These are phyloP conservation scores for Ulota crispa DNA, from an alignment of 225 moss, liverwort and hornwort species.

Conservation along the genomic window DNA sequence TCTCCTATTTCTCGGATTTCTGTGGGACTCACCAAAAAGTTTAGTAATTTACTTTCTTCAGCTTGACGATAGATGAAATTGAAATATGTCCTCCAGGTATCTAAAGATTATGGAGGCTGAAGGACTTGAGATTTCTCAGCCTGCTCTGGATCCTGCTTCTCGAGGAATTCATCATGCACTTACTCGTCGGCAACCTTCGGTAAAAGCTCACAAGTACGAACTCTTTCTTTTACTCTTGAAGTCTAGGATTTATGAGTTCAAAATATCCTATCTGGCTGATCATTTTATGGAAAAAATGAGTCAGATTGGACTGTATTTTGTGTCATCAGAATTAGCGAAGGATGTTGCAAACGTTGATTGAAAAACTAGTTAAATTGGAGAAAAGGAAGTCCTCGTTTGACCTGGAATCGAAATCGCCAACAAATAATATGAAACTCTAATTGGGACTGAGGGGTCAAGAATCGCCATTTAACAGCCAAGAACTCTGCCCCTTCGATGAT, in stretches of 20 bases:
- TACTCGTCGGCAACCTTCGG: slow-evolving; percentile 29
- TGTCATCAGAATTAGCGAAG: neutral
- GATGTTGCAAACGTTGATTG: neutral
- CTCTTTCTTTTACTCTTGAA: neutral
- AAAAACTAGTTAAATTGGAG: neutral
- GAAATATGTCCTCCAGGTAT: slow-evolving; percentile 34
- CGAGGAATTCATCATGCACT: slow-evolving; percentile 44
- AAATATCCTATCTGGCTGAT: neutral
- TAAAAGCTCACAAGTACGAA: slow-evolving; percentile 42
- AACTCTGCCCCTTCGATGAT: neutral
- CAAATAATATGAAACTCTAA: neutral
- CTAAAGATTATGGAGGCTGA: slow-evolving; percentile 55
- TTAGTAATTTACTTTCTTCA: neutral
- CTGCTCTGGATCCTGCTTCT: slow-evolving; percentile 50
- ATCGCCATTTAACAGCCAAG: neutral
- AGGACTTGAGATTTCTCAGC: slow-evolving; percentile 64
- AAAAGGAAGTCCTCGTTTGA: neutral
- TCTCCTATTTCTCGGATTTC: neutral
- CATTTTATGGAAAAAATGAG: neutral
- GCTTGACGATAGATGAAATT: neutral
- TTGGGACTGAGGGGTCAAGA: neutral
- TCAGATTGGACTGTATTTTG: neutral
- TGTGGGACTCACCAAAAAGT: neutral
- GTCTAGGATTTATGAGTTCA: neutral
- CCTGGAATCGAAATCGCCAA: neutral